phyloP scores from a whole-genome alignment of 805 yeast species.

The Wickerhamomyces strasburgensis region DNA sequence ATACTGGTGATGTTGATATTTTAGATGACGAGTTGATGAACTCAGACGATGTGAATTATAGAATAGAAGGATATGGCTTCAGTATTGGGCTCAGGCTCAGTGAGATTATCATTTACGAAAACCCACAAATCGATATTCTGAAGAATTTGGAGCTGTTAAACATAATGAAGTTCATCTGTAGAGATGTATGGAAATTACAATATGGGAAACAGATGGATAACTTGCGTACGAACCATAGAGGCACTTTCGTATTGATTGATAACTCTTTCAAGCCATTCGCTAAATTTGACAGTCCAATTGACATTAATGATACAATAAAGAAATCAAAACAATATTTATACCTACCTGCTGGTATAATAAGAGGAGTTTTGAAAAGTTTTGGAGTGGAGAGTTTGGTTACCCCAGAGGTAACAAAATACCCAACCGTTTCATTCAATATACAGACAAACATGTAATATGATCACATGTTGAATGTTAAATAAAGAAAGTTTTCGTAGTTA shows the following conservation, averaged over 20 bases:
- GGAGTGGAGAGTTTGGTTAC: conserved; percentile 63
- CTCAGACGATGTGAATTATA: conserved; percentile 47
- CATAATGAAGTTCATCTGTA: conserved; percentile 86
- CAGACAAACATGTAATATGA: conserved; percentile 40
- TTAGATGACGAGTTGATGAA: conserved; percentile 31
- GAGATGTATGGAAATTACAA: conserved; percentile 82
- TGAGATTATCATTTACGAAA: conserved; percentile 41
- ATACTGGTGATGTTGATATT: conserved; percentile 39
- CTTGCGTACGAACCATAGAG: conserved; percentile 84
- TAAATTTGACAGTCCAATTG: conserved; percentile 43
- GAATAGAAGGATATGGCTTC: conserved; percentile 70
- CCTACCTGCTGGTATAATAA: conserved; percentile 72
- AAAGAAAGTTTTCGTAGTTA: too few species aligned
- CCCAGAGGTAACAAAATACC: conserved; percentile 59
- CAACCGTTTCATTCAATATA: conserved; percentile 69
- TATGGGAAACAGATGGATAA: conserved; percentile 89
- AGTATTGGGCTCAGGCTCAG: conserved; percentile 57
- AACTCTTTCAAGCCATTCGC: conserved; percentile 51
- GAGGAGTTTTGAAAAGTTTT: conserved; percentile 65
- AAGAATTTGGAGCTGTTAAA: conserved; percentile 63
- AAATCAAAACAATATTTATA: conserved; percentile 50
- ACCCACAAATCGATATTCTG: conserved; percentile 42
- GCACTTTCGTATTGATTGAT: conserved; percentile 77
- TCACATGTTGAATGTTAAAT: neutral
- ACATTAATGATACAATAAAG: conserved; percentile 38